Conservation (phyloP, 1,284 basidiomycete genomes). For the Trichosporon sp. region DNA sequence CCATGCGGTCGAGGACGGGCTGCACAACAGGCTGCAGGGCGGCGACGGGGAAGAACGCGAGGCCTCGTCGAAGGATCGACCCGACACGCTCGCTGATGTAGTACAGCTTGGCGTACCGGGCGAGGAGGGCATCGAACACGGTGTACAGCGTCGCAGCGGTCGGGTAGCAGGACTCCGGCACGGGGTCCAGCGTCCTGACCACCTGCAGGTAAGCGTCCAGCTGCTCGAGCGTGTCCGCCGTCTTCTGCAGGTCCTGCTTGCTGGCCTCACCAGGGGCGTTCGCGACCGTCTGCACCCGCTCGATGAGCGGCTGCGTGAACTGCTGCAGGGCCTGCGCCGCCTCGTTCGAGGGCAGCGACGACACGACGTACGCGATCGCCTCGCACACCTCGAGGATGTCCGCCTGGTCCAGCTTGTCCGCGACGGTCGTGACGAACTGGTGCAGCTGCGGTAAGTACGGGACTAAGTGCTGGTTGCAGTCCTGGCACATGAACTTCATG, state of each 20-base stretch:
- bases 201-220: slow-evolving; percentile 80
- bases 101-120: slow-evolving; percentile 72
- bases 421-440: slow-evolving; percentile 74
- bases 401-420: slow-evolving; percentile 71
- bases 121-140: slow-evolving; percentile 75
- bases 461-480: slow-evolving; percentile 90
- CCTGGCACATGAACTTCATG: slow-evolving; percentile 93
- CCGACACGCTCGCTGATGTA: slow-evolving; percentile 79
- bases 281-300: slow-evolving; percentile 50
- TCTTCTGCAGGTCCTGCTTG: slow-evolving; percentile 61
- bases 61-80: slow-evolving; percentile 78
- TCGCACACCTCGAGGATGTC: slow-evolving; percentile 90
- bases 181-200: slow-evolving; percentile 69
- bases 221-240: slow-evolving; percentile 78
- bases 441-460: slow-evolving; percentile 89
- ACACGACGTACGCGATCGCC: slow-evolving; percentile 91
- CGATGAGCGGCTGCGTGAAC: slow-evolving; percentile 63
- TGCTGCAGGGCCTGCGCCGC: slow-evolving; percentile 77
- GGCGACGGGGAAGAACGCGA: slow-evolving; percentile 70
- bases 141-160: slow-evolving; percentile 77
- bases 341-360: slow-evolving; percentile 75
- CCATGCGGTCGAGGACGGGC: slow-evolving; percentile 69
- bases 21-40: slow-evolving; percentile 66
- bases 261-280: slow-evolving; percentile 49
- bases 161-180: slow-evolving; percentile 72